Evolutionary conservation across 2,329 filamentous ascomycete genomes (phyloP), one percentile per base, ranked within the genome.

Genomic region (Acrocalymma vagum): DNA sequence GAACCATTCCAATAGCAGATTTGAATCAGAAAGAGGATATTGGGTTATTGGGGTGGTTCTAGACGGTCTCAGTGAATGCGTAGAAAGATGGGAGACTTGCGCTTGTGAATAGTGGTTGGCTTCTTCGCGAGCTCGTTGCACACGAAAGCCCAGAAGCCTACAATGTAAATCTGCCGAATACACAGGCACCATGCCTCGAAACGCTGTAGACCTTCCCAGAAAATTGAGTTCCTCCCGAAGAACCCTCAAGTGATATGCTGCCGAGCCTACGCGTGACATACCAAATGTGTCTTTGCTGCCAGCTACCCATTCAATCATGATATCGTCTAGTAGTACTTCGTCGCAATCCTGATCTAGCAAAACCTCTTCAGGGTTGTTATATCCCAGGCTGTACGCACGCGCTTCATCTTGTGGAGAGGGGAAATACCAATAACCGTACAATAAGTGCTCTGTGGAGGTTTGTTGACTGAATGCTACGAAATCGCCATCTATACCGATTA

Each of bases 381-480:
- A 29, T 13, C 55, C 54, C 9, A n/a, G 27, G 3, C 21, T 13
- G 20, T 39, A 33, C 7, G 58, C 52, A 28, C 46, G 46, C 8
- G 25, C 41, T 9, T 58, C 52, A 16, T 60, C 58, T 1, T 44
- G 17, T n/a, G 25, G 14, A 9, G 34, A 34, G 7, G 20, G 14
- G 20, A 60, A 58, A 11, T n/a, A 37, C 54, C 54, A 61, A 15
- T 58, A 52, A 1, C 54, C 55, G 13, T 29, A 29, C 4, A 22
- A 11, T 4, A 35, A 0, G 13, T 53, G 51, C 1, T n/a, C n/a
- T n/a, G n/a, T n/a, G n/a, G n/a, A n/a, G n/a, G n/a, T n/a, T n/a
- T n/a, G n/a, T n/a, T n/a, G n/a, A n/a, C n/a, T n/a, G n/a, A n/a
- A n/a, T n/a, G n/a, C n/a, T n/a, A n/a, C n/a, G n/a, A n/a, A n/a